phyloP scores from a whole-genome alignment of 768 basidiomycete genomes.

The Flagelloscypha sp. region DNA sequence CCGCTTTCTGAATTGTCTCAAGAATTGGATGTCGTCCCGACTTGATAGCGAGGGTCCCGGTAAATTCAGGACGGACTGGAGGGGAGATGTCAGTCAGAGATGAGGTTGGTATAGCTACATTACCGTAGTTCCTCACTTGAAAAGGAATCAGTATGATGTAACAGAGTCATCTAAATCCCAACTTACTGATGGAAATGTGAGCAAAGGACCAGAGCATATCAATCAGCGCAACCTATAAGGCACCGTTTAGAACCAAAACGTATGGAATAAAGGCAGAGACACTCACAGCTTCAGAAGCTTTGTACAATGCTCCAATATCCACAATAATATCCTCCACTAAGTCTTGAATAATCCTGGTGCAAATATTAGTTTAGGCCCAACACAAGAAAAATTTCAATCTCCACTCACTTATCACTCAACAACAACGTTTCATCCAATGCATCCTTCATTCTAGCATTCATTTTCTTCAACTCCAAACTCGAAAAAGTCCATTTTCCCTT shows the following conservation, averaged over 20 bases:
- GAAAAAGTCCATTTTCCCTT: slow-evolving; percentile 72
- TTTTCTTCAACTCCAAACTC: slow-evolving; percentile 77
- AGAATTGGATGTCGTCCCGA: slow-evolving; percentile 83
- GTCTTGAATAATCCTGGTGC: slow-evolving; percentile 65
- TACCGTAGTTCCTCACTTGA: slow-evolving; percentile 43
- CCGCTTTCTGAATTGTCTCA: slow-evolving; percentile 60
- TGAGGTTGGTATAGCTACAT: neutral
- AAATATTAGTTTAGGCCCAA: neutral
- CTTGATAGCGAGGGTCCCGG: slow-evolving; percentile 83
- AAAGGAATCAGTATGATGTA: slow-evolving; percentile 1
- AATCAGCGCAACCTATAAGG: slow-evolving; percentile 63
- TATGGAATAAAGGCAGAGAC: neutral
- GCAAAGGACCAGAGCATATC: slow-evolving; percentile 92
- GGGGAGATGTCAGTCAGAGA: neutral
- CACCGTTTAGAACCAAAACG: neutral
- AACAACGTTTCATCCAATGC: slow-evolving; percentile 84
- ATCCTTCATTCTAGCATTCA: slow-evolving; percentile 85
- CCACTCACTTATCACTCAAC: slow-evolving; percentile 66
- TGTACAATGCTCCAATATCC: slow-evolving; percentile 76
- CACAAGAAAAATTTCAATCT: slow-evolving; percentile 1
- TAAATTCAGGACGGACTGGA: slow-evolving; percentile 85
- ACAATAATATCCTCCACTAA: slow-evolving; percentile 62
- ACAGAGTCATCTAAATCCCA: neutral
- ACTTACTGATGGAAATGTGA: slow-evolving; percentile 70
- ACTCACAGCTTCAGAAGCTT: slow-evolving; percentile 80